Percentiles rank a stretch among this genome's conserved stretches.
These are phyloP conservation scores for Firmiana major DNA, from an alignment of 345 rosid species.

Conservation along the genomic window DNA sequence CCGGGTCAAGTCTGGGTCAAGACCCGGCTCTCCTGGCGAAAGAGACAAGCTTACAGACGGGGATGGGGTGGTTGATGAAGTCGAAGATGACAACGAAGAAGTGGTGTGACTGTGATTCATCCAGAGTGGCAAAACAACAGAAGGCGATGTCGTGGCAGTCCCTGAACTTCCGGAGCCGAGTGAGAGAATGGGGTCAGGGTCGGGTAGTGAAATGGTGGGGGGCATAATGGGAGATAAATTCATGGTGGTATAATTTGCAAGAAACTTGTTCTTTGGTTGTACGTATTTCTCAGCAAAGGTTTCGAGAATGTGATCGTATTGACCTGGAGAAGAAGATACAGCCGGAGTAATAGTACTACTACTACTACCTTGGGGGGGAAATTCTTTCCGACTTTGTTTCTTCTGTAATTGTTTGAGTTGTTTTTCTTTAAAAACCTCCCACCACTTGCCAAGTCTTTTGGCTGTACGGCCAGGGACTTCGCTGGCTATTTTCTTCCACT, in stretches of 20 bases:
- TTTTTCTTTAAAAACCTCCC: constrained; percentile 53
- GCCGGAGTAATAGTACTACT: neutral
- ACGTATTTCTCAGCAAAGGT: constrained; percentile 50
- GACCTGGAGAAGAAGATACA: neutral
- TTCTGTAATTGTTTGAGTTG: constrained; percentile 40
- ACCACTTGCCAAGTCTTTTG: constrained; percentile 52
- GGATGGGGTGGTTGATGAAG: constrained; percentile 16
- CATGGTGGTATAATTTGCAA: neutral
- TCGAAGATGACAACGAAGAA: constrained; percentile 14
- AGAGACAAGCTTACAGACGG: constrained; percentile 9
- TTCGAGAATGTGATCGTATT: constrained; percentile 42
- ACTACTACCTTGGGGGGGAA: neutral
- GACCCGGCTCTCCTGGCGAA: constrained; percentile 7
- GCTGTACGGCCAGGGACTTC: constrained; percentile 53
- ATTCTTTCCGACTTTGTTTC: constrained; percentile 17
- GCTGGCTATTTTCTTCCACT: constrained; percentile 51
- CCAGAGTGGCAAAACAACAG: neutral
- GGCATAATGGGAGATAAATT: constrained; percentile 14
- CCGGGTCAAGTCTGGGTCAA: constrained; percentile 2
- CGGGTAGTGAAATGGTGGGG: neutral
- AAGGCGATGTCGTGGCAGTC: neutral
- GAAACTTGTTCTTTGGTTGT: constrained; percentile 23
- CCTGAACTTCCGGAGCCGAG: constrained; percentile 16
- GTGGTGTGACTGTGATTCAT: neutral
- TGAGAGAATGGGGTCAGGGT: constrained; percentile 26